These are phyloP conservation scores for Trifolium pratense DNA, from an alignment of 306 rosid genomes.

Conservation along the genomic window DNA sequence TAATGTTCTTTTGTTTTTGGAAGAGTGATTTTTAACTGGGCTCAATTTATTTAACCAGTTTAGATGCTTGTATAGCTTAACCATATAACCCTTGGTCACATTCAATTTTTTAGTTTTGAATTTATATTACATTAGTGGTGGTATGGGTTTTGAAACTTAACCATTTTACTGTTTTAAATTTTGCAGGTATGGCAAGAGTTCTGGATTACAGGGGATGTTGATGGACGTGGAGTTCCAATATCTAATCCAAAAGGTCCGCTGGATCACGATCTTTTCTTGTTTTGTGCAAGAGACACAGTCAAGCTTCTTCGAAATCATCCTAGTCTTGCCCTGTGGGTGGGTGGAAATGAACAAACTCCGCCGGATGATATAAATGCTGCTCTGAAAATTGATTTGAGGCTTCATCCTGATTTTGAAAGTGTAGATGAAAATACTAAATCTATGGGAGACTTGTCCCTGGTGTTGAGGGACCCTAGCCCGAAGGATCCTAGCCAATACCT, in stretches of 20 bases:
- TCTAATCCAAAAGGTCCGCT: constrained; percentile 89
- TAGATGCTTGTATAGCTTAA: constrained; percentile 19
- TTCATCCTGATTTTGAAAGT: constrained; percentile 69
- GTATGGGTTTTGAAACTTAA: constrained; percentile 38
- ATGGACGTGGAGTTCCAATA: constrained; percentile 83
- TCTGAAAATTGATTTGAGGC: constrained; percentile 70
- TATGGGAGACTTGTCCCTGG: constrained; percentile 37
- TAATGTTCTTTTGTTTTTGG: background rate
- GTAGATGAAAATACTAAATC: constrained; percentile 44
- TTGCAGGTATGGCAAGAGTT: constrained; percentile 97
- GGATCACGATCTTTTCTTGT: constrained; percentile 92
- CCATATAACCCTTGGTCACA: constrained; percentile 27
- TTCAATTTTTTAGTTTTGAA: constrained; percentile 19
- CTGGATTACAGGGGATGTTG: constrained; percentile 98
- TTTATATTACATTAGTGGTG: constrained; percentile 8
- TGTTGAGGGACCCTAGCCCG: constrained; percentile 63
- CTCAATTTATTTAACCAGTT: constrained; percentile 23
- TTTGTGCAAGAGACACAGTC: constrained; percentile 92
- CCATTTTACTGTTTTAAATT: constrained; percentile 32
- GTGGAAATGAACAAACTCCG: constrained; percentile 96
- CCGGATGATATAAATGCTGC: constrained; percentile 79
- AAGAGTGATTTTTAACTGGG: constrained; percentile 8
- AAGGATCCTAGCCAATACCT: constrained; percentile 85
- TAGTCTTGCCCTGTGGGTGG: constrained; percentile 99
- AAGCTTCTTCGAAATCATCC: constrained; percentile 92